These are phyloP conservation scores for Misopates orontium DNA, from an alignment of 257 asterid species.

Conservation along the genomic window DNA sequence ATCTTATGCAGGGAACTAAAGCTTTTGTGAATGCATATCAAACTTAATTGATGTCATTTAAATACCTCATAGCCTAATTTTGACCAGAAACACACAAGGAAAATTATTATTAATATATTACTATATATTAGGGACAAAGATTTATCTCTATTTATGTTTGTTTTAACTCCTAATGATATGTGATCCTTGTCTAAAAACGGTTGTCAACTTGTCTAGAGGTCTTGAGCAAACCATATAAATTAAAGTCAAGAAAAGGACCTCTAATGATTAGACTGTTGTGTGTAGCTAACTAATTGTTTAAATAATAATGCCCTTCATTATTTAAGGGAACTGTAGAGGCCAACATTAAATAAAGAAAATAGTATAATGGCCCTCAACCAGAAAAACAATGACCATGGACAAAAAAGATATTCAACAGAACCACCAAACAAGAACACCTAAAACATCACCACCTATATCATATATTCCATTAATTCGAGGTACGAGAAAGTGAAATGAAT, in stretches of 20 bases:
- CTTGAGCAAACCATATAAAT: constrained; percentile 23
- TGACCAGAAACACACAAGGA: constrained; percentile 39
- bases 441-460: constrained; percentile 9
- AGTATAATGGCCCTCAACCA: constrained; percentile 15
- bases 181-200: constrained; percentile 36
- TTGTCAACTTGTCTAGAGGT: constrained; percentile 30
- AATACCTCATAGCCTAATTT: constrained; percentile 34
- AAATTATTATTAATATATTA: constrained; percentile 6
- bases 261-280: constrained; percentile 41
- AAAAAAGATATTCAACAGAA: background rate
- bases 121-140: constrained; percentile 1
- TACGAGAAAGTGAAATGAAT: no score
- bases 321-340: constrained; percentile 19
- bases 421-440: constrained; percentile 21
- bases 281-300: constrained; percentile 18
- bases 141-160: constrained; percentile 12
- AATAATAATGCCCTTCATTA: constrained; percentile 11
- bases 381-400: constrained; percentile 20
- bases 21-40: constrained; percentile 25
- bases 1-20: constrained; percentile 13
- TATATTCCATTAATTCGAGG: constrained; percentile 10
- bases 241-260: constrained; percentile 40
- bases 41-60: constrained; percentile 31
- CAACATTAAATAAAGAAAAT: constrained; percentile 19
- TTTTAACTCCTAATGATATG: constrained; percentile 4